A percentile compares a stretch with the other conserved stretches of the same genome.
phyloP scores from a whole-genome alignment of 1,139 yeast species.

The Suhomyces anneliseae region DNA sequence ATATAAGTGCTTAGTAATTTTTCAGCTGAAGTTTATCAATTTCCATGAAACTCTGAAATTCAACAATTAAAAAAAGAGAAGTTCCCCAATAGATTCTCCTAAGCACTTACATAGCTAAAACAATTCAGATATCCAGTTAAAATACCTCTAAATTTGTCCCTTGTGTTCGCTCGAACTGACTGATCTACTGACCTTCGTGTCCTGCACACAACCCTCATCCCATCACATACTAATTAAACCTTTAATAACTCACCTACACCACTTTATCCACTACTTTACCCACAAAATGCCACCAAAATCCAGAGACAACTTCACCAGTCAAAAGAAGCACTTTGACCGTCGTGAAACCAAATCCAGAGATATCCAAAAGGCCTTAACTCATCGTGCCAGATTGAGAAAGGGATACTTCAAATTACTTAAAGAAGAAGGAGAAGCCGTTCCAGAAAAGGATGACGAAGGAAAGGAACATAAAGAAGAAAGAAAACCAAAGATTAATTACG shows the following conservation, averaged over 20 bases:
- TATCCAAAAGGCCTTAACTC: constrained; percentile 73
- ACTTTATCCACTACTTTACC: not conserved
- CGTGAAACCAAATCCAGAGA: constrained; percentile 51
- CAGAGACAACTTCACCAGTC: constrained; percentile 2
- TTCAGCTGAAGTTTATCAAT: no score
- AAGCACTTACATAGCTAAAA: no score
- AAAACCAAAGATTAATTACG: constrained; percentile 27
- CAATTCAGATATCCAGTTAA: no score
- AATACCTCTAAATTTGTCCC: no score
- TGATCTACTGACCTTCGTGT: no score
- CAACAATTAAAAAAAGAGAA: no score
- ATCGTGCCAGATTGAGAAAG: constrained; percentile 80
- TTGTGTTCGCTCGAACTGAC: no score
- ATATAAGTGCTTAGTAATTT: no score
- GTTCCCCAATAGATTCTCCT: no score
- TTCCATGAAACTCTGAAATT: no score
- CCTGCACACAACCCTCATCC: not conserved
- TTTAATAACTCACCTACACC: not conserved
- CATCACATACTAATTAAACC: not conserved
- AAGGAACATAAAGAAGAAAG: constrained; percentile 18
- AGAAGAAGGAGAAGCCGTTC: constrained; percentile 60
- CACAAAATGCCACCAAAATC: constrained; percentile 4
- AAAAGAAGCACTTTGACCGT: constrained; percentile 31
- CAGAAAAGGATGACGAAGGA: constrained; percentile 17
- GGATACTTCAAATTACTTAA: constrained; percentile 79